phyloP scores from a whole-genome alignment of 768 basidiomycete genomes.

The Podaxis sp. region DNA sequence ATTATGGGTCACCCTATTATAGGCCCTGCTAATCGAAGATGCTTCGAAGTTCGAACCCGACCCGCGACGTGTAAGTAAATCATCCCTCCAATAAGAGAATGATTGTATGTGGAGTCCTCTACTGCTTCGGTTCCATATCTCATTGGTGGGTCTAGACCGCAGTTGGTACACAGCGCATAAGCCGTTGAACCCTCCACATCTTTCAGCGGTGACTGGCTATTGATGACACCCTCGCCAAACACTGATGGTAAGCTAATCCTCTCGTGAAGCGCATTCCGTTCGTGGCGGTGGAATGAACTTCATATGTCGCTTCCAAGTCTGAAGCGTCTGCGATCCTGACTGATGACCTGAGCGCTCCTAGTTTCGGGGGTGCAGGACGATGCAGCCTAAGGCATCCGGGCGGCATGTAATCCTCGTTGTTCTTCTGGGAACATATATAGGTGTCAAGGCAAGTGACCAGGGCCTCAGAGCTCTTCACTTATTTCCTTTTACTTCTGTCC shows the following conservation, averaged over 20 bases:
- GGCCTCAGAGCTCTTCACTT: not conserved
- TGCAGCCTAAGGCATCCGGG: not conserved
- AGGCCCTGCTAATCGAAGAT: slow-evolving; percentile 1
- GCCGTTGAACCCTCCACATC: slow-evolving; percentile 2
- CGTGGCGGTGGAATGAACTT: slow-evolving; percentile 1
- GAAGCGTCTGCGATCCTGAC: slow-evolving; percentile 2
- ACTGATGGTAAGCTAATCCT: not conserved
- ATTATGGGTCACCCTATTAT: slow-evolving; percentile 5
- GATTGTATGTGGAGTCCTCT: slow-evolving; percentile 1
- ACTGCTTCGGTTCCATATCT: not conserved
- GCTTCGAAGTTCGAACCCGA: slow-evolving; percentile 10
- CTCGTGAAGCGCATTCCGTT: not conserved
- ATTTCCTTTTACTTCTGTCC: not conserved
- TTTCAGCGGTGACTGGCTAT: not conserved
- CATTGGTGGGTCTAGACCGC: not conserved
- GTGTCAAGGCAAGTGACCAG: not conserved
- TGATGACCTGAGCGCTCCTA: slow-evolving; percentile 6
- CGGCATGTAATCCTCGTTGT: slow-evolving; percentile 14
- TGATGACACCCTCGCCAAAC: not conserved
- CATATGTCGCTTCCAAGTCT: slow-evolving; percentile 7
- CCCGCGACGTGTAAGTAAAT: slow-evolving; percentile 2
- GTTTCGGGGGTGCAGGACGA: not conserved
- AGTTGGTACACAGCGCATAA: not conserved
- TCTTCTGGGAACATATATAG: slow-evolving; percentile 7
- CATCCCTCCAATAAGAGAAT: slow-evolving; percentile 7